Conservation (phyloP, 805 yeast genomes). For the Diddensiella santjacobensis region DNA sequence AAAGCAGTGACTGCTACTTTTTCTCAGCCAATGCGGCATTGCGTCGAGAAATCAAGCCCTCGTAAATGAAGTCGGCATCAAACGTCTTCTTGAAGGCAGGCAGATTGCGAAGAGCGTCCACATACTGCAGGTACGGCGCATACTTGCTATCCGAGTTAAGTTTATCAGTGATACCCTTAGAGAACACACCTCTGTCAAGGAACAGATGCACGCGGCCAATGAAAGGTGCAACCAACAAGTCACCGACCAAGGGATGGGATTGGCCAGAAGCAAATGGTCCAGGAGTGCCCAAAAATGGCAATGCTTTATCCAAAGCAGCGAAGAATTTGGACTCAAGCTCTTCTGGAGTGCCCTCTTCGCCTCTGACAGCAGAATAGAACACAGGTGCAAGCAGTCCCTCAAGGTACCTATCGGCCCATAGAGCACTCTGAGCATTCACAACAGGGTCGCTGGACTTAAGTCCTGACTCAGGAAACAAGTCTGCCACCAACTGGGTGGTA, state of each 20-base stretch:
- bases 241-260: conserved; percentile 22
- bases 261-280: conserved; percentile 18
- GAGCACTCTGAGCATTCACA: conserved; percentile 20
- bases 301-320: conserved; percentile 19
- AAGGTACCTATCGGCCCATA: conserved; percentile 25
- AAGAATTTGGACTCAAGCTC: conserved; percentile 12
- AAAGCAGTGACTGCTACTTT: too few relatives aligned
- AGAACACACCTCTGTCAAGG: conserved; percentile 12
- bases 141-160: conserved; percentile 20
- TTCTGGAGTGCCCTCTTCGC: conserved; percentile 1
- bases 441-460: conserved; percentile 19
- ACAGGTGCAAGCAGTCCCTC: conserved; percentile 10
- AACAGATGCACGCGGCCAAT: conserved; percentile 18
- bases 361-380: conserved; percentile 13
- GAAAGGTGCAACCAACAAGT: conserved; percentile 25
- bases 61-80: conserved; percentile 10
- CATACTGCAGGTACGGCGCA: conserved; percentile 21
- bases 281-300: conserved; percentile 20
- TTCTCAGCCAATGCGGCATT: too few relatives aligned
- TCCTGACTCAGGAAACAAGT: conserved; percentile 25
- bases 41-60: not conserved
- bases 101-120: conserved; percentile 14
- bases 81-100: conserved; percentile 25
- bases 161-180: conserved; percentile 8
- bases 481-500: conserved; percentile 28